Percentiles rank a stretch among this genome's conserved stretches.
These are phyloP conservation scores for Peribolospora kevripleyi DNA, from an alignment of 768 basidiomycete genomes.

Conservation along the genomic window DNA sequence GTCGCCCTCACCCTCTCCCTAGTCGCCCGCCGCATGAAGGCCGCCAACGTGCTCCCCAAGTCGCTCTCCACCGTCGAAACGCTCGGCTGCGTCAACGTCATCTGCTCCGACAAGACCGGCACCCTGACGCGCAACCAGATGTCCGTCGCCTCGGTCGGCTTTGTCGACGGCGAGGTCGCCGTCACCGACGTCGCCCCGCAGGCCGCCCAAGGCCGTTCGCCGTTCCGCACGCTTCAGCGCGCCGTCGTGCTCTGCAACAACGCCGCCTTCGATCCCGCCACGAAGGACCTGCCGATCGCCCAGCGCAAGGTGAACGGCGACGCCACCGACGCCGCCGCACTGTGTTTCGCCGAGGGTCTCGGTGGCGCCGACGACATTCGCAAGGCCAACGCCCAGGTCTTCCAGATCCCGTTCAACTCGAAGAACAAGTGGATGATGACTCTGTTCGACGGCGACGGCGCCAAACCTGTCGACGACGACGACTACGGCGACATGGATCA, in stretches of 20 bases:
- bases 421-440: conserved; percentile 32
- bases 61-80: conserved; percentile 43
- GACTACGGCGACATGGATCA: neutral
- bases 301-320: conserved; percentile 25
- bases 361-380: conserved; percentile 9
- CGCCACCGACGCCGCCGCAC: conserved; percentile 35
- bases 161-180: conserved; percentile 14
- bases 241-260: conserved; percentile 32
- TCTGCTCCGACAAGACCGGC: conserved; percentile 39
- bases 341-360: conserved; percentile 25
- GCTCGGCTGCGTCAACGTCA: conserved; percentile 35
- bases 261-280: conserved; percentile 24
- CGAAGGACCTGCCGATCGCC: conserved; percentile 16
- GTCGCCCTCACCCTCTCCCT: conserved; percentile 30
- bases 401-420: conserved; percentile 19
- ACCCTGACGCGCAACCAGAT: conserved; percentile 40
- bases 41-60: conserved; percentile 26
- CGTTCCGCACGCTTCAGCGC: conserved; percentile 15
- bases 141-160: conserved; percentile 30
- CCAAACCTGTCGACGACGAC: conserved; percentile 19
- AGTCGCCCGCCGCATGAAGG: conserved; percentile 2
- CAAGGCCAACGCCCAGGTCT: conserved; percentile 18
- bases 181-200: neutral
- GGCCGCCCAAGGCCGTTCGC: neutral
- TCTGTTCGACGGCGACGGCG: neutral